Base-by-base conservation (phyloP, 75 land plant species). In the Isoetes taiwanensis region DNA sequence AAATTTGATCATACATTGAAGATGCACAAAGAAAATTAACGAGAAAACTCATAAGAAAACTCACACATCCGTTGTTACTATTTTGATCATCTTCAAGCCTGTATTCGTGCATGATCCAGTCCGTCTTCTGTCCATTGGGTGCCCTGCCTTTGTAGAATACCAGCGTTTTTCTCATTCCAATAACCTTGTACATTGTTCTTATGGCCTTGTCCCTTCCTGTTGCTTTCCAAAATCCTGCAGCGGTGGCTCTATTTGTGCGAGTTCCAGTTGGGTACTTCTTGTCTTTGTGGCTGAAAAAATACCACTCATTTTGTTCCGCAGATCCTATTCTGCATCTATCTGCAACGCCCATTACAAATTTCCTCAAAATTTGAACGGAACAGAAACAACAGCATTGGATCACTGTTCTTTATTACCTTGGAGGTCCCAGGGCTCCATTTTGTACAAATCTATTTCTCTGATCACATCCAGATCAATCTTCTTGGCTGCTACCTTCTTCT, bases 261-360 rank as follows among this genome's bases (percentile, higher is more conserved):
- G 21, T 57, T 14, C 67, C 67, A 2, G 43, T 65, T 16, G 67
- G 62, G 32, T 64, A 64, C 41, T 64, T 64, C 40, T 64, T 64
- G 58, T 64, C 66, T 52, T 54, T 64, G 41, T 37, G 66, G 62
- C 66, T 56, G 42, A 64, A 64, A 42, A 64, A 64, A 28, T 56
- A 64, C 66, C 64, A 57, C 19, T 56, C 66, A 24, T 41, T 56
- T 0, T 81, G 85, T n/a, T 74, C 77, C 1, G 81, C 61, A 3
- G 85, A 75, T n/a, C 85, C 84, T 8, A 80, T 80, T 60, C 64
- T 80, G 25, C 84, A 80, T 53, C 58, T 77, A 69, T 76, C 84
- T 80, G 61, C n/a, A n/a, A n/a, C n/a, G n/a, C n/a, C n/a, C n/a
- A n/a, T n/a, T n/a, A n/a, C n/a, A n/a, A n/a, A n/a, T n/a, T n/a